Conservation (phyloP, 768 basidiomycete genomes). For the Podaxis rugospora region DNA sequence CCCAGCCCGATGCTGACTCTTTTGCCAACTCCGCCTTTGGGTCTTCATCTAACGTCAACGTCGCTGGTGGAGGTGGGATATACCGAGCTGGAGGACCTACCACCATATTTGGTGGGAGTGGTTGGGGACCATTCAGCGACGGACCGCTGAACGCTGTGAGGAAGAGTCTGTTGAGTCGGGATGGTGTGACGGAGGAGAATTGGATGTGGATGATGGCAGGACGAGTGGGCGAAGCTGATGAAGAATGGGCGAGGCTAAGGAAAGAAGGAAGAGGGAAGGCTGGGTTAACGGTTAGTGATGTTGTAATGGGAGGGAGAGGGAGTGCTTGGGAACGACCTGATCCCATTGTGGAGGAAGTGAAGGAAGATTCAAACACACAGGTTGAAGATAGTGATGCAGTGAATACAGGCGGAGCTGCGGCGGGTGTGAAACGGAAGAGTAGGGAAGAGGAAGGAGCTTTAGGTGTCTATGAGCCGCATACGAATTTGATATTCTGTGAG, state of each 20-base stretch:
- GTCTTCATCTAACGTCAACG: conserved; percentile 31
- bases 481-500: conserved; percentile 71
- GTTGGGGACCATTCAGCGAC: conserved; percentile 86
- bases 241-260: conserved; percentile 59
- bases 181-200: conserved; percentile 82
- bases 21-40: conserved; percentile 31
- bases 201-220: conserved; percentile 86
- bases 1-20: conserved; percentile 36
- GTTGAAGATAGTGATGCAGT: conserved; percentile 18
- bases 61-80: conserved; percentile 53
- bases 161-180: conserved; percentile 72
- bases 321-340: conserved; percentile 19
- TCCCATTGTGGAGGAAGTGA: conserved; percentile 16
- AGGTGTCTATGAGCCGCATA: conserved; percentile 83
- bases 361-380: conserved; percentile 15
- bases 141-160: conserved; percentile 82
- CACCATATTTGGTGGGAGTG: conserved; percentile 82
- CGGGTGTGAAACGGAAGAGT: conserved; percentile 27
- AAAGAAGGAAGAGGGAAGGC: conserved; percentile 43
- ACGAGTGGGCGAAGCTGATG: conserved; percentile 57
- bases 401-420: conserved; percentile 20
- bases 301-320: conserved; percentile 20
- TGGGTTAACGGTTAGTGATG: conserved; percentile 43
- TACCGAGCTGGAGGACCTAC: conserved; percentile 92
- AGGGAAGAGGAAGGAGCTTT: conserved; percentile 36